Evolutionary conservation across 345 rosid genomes (phyloP).

Genomic region (Citrus mangshanensis): DNA sequence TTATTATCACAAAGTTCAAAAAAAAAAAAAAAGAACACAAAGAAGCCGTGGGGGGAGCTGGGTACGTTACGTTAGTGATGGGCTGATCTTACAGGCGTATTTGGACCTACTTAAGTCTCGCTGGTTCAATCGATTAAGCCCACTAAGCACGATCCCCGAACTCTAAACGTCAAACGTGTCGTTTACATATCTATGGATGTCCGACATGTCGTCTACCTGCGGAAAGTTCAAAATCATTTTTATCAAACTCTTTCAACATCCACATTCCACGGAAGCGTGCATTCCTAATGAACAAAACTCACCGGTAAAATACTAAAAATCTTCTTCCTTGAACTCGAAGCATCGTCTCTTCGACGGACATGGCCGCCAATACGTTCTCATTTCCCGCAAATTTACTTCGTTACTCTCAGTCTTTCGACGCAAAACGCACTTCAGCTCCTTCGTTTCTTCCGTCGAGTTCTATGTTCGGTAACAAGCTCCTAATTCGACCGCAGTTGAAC

Average conservation of each 20-base stretch:
- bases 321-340: neutral
- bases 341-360: neutral
- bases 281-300: neutral
- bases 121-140: too few species aligned
- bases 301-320: neutral
- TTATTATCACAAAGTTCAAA: too few species aligned
- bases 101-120: too few species aligned
- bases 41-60: too few species aligned
- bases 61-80: too few species aligned
- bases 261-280: neutral
- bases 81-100: too few species aligned
- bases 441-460: constrained; percentile 31
- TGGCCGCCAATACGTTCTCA: constrained; percentile 60
- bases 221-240: neutral
- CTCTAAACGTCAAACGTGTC: neutral
- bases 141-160: too few species aligned
- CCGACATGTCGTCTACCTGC: neutral
- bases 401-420: constrained; percentile 22
- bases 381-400: constrained; percentile 39
- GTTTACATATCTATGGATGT: neutral
- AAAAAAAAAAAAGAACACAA: too few species aligned
- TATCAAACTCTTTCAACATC: neutral
- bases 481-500: constrained; percentile 22
- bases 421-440: constrained; percentile 17
- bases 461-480: constrained; percentile 44